Evolutionary conservation across 345 rosid species (phyloP).

Genomic region (Acer negundo): DNA sequence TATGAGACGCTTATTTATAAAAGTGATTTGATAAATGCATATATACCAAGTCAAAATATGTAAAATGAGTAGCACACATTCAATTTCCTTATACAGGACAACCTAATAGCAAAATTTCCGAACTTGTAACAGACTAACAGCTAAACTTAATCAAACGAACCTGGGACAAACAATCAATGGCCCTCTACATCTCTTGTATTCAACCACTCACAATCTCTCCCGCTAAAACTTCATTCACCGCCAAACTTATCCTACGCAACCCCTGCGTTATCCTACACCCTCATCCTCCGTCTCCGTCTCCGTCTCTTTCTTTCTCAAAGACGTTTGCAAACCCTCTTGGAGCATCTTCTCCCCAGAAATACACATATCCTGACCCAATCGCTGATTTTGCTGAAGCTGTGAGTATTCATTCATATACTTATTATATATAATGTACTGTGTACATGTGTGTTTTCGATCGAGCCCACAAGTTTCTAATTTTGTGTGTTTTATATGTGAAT

Average conservation of each 20-base stretch:
- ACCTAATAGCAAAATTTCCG: no score
- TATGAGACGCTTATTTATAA: no score
- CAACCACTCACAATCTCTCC: constrained; percentile 22
- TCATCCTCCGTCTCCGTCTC: background rate
- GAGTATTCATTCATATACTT: constrained; percentile 1
- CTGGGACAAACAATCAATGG: background rate
- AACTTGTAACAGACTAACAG: no score
- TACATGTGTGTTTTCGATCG: background rate
- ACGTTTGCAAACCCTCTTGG: background rate
- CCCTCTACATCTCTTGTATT: background rate
- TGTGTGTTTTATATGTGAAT: background rate
- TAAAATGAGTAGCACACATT: no score
- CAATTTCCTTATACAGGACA: no score
- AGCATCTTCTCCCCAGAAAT: constrained; percentile 29
- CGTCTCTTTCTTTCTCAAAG: constrained; percentile 15
- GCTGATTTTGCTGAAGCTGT: constrained; percentile 46
- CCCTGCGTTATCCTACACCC: constrained; percentile 19
- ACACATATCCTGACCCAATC: constrained; percentile 45
- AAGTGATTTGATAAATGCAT: no score
- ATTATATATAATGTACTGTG: background rate
- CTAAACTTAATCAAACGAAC: no score
- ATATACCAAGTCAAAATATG: no score
- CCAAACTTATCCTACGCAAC: constrained; percentile 15
- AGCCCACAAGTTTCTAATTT: background rate
- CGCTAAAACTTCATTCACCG: constrained; percentile 35